Evolutionary conservation across 2,329 filamentous ascomycete genomes (phyloP), one percentile per base, ranked within the genome.

Genomic region (Blastomyces emzantsi): DNA sequence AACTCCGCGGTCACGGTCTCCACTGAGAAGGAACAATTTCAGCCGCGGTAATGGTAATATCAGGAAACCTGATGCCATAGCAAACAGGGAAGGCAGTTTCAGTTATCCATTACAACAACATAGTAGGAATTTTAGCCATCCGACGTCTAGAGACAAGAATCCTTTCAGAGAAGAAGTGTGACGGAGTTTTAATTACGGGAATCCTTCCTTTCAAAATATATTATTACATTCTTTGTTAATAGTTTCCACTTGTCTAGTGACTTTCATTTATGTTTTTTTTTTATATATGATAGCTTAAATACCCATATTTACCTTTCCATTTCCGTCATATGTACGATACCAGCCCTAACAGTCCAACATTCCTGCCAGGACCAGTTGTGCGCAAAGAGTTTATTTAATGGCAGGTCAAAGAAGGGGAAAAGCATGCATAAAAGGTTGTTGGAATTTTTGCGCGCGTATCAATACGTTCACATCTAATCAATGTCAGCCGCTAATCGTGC

Each of bases 51-150:
- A 13, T 43, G 11, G n/a, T 11, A 28, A 11, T 36, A 28, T 58
- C n/a, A 58, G 11, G 55, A 41, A 11, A 13, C 55, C 55, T 9
- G 55, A 58, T 25, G n/a, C 55, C 2, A 36, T 19, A 28, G 55
- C 55, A 13, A 13, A 13, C 1, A 22, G 33, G n/a, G 55, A 43
- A 58, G 11, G 36, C n/a, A 58, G n/a, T 8, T 15, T 28, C 30
- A 41, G 55, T 43, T 58, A 58, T 43, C 25, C n/a, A 25, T 58
- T 43, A 58, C 55, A 58, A 58, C 55, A 58, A 43, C 36, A 43
- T 43, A 28, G 33, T 43, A 25, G 36, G 36, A 58, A 41, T 19
- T 43, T 17, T 58, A 58, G 55, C 39, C 22, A 43, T 58, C 43
- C 55, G 55, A 36, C 30, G 33, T 4, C 36, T 28, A 22, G 36